phyloP scores from a whole-genome alignment of 75 land plant species.

The Azolla pinnata region DNA sequence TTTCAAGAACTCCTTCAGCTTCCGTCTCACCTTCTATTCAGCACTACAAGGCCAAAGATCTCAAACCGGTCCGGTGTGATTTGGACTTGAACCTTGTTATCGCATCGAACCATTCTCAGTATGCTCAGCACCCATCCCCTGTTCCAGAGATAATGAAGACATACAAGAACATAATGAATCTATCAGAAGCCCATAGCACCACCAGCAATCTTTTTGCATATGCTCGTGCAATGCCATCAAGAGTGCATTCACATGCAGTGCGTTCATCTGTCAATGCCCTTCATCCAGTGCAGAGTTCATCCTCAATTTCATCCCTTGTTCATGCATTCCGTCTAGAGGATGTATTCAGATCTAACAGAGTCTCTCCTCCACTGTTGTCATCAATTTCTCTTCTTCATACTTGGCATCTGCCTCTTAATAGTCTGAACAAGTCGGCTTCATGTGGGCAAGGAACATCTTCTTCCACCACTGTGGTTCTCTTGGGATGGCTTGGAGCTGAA shows the following conservation, averaged over 20 bases:
- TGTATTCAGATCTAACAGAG: not conserved
- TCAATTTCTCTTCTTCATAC: constrained; percentile 14
- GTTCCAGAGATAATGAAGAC: constrained; percentile 1
- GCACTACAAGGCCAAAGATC: too few relatives aligned
- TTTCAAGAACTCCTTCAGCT: not conserved
- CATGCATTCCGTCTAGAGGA: too few relatives aligned
- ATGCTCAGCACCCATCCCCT: not conserved
- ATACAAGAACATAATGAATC: too few relatives aligned
- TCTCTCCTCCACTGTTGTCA: not conserved
- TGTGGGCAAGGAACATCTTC: not conserved
- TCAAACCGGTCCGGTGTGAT: too few relatives aligned
- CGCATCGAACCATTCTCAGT: not conserved
- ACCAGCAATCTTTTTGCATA: too few relatives aligned
- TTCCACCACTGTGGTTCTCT: constrained; percentile 50
- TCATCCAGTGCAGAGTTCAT: constrained; percentile 7
- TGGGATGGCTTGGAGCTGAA: constrained; percentile 90
- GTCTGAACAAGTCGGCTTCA: not conserved
- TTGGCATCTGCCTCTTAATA: constrained; percentile 12
- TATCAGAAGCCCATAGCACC: too few relatives aligned
- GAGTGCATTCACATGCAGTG: too few relatives aligned
- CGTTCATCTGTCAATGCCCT: not conserved
- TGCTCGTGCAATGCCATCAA: too few relatives aligned
- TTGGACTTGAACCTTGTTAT: too few relatives aligned
- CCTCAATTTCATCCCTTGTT: constrained; percentile 4
- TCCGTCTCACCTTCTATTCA: too few relatives aligned